Evolutionary conservation across 2,329 filamentous ascomycete genomes (phyloP).

Genomic region (Penicillium sp.): DNA sequence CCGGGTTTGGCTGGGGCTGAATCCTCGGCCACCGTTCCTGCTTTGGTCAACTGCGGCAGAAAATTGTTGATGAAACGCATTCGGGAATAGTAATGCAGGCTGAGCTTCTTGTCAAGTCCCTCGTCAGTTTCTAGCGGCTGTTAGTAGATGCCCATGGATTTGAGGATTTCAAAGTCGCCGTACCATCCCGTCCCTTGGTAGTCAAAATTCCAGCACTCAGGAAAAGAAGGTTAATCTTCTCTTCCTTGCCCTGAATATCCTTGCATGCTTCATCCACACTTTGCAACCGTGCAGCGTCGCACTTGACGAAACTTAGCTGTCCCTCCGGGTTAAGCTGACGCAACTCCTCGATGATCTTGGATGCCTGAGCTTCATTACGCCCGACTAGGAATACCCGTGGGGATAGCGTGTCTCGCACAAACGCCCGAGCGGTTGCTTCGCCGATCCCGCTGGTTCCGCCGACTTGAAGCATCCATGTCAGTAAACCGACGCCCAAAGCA

Average conservation of each 20-base stretch:
- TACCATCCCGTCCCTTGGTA: constrained; percentile 18
- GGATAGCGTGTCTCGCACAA: constrained; percentile 35
- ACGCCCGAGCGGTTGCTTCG: constrained; percentile 24
- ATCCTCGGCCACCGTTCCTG: background rate
- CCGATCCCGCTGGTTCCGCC: constrained; percentile 30
- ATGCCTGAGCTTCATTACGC: constrained; percentile 38
- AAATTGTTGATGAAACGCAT: constrained; percentile 36
- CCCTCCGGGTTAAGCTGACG: constrained; percentile 45
- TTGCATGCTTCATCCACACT: constrained; percentile 53
- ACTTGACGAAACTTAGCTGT: constrained; percentile 48
- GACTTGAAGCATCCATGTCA: constrained; percentile 13
- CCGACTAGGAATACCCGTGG: constrained; percentile 56
- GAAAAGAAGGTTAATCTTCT: constrained; percentile 30
- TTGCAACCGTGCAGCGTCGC: constrained; percentile 51
- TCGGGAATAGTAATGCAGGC: constrained; percentile 34
- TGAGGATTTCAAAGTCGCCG: too few relatives aligned
- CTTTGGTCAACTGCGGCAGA: constrained; percentile 24
- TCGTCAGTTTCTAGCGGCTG: constrained; percentile 29
- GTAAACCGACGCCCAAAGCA: background rate
- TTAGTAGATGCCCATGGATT: constrained; percentile 2
- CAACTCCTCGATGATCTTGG: constrained; percentile 46
- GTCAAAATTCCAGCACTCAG: constrained; percentile 27
- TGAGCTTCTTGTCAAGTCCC: constrained; percentile 31
- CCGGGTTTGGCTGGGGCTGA: background rate
- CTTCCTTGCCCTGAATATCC: constrained; percentile 40